These are phyloP conservation scores for Pisolithus tinctorius DNA, from an alignment of 768 basidiomycete species.

Conservation along the genomic window DNA sequence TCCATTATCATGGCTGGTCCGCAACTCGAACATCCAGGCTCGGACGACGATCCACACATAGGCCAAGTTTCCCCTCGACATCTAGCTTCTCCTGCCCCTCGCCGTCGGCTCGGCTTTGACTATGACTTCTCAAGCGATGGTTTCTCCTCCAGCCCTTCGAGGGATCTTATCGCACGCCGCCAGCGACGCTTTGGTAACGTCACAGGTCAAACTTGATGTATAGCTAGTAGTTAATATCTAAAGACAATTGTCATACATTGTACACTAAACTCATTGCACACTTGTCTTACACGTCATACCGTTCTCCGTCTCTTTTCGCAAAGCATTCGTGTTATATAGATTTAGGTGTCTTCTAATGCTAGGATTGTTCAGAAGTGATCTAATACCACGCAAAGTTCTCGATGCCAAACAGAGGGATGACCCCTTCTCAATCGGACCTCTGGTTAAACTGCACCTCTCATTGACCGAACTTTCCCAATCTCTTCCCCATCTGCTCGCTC, in stretches of 20 bases:
- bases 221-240: neutral
- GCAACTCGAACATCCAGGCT: slow-evolving; percentile 26
- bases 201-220: neutral
- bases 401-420: too few relatives aligned
- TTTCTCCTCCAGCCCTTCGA: slow-evolving; percentile 40
- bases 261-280: neutral
- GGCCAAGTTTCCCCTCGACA: slow-evolving; percentile 69
- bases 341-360: neutral
- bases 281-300: neutral
- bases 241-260: neutral
- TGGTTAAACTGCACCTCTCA: slow-evolving; percentile 1
- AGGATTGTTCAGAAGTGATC: slow-evolving; percentile 60
- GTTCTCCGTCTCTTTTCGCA: too few relatives aligned
- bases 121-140: slow-evolving; percentile 42
- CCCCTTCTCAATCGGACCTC: too few relatives aligned
- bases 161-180: slow-evolving; percentile 36
- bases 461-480: slow-evolving; percentile 14
- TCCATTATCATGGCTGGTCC: slow-evolving; percentile 33
- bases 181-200: slow-evolving; percentile 28
- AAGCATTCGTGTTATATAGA: too few relatives aligned
- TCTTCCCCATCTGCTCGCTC: slow-evolving; percentile 39
- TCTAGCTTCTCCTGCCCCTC: slow-evolving; percentile 54
- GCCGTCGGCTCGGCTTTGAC: slow-evolving; percentile 29
- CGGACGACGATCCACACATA: slow-evolving; percentile 58
- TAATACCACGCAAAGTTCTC: slow-evolving; percentile 10